Evolutionary conservation across 2,329 filamentous ascomycete species (phyloP).

Genomic region (Didymella arachidicola): DNA sequence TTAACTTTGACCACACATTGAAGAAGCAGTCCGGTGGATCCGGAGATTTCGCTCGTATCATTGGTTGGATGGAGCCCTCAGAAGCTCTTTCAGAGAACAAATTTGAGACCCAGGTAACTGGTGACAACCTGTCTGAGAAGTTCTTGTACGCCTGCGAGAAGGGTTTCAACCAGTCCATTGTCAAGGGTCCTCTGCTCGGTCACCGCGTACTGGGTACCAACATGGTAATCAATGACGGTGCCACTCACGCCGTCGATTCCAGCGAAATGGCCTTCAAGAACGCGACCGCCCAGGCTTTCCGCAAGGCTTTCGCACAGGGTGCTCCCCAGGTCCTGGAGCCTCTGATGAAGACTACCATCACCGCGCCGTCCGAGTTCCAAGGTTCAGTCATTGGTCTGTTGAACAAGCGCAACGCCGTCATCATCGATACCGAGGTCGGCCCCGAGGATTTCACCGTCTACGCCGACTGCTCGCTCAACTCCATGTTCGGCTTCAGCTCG

Average conservation of each 20-base stretch:
- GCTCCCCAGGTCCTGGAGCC: slow-evolving; percentile 89
- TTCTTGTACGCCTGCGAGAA: slow-evolving; percentile 94
- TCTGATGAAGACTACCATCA: slow-evolving; percentile 97
- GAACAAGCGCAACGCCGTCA: slow-evolving; percentile 96
- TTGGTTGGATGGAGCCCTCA: slow-evolving; percentile 89
- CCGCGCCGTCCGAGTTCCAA: slow-evolving; percentile 96
- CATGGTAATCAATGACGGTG: slow-evolving; percentile 96
- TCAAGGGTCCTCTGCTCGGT: slow-evolving; percentile 88
- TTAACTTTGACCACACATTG: slow-evolving; percentile 90
- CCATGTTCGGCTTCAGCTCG: slow-evolving; percentile 97
- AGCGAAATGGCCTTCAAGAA: slow-evolving; percentile 96
- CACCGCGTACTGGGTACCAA: slow-evolving; percentile 88
- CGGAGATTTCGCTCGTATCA: slow-evolving; percentile 92
- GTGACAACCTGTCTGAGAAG: slow-evolving; percentile 93
- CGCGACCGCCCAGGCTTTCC: slow-evolving; percentile 95
- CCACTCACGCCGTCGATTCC: slow-evolving; percentile 97
- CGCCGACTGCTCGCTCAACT: slow-evolving; percentile 91
- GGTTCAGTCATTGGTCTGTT: slow-evolving; percentile 92
- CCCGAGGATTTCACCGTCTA: slow-evolving; percentile 91
- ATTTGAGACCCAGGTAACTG: slow-evolving; percentile 87
- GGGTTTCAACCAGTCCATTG: slow-evolving; percentile 83
- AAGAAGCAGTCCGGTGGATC: slow-evolving; percentile 96
- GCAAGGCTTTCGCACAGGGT: slow-evolving; percentile 85
- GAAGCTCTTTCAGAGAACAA: slow-evolving; percentile 75
- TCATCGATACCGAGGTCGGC: slow-evolving; percentile 94